Evolutionary conservation across 768 basidiomycete genomes (phyloP), one percentile per base, ranked within the genome.

Genomic region (Dendrothele bispora): DNA sequence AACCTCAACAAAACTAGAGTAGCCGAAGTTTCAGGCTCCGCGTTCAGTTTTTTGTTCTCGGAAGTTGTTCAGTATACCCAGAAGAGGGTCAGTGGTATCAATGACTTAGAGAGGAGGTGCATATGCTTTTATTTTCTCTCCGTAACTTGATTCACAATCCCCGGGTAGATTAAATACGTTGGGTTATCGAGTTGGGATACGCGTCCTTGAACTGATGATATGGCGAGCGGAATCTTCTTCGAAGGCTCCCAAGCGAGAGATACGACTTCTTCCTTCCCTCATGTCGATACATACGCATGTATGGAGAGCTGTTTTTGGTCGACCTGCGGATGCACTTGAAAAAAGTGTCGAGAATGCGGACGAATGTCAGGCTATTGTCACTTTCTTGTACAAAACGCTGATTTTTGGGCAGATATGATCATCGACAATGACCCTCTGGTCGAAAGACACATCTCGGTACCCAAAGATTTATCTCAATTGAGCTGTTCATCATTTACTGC

Each of bases 401-500:
- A 37, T 38, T 35, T n/a, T 41, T 20, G 20, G 18, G 26, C 55
- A 95, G 93, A 98, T 68, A 98, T 98, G 97, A 89, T 99, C 54
- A 88, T 95, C 50, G 89, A 98, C 75, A 98, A 99, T 64, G 90
- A 95, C 61, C 95, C 97, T 10, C 80, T 86, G 18, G 76, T 98
- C 54, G 95, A 97, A 53, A 84, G 91, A 49, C 78, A 91, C 55
- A 91, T 99, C 51, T 92, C 93, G 25, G 89, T 98, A 12, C 97
- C 97, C 18, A 83, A 83, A 57, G 97, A 99, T 62, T 84, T 99
- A 82, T 90, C 85, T 59, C 85, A 89, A 59, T 77, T 99, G 30
- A 95, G 89, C 58, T 98, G 94, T 61, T 97, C 93, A n/a, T 98
- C 97, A 3, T 89, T 95, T 61, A 92, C 93, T 0, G 97, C 97